Evolutionary conservation across 2,329 filamentous ascomycete genomes (phyloP).

Genomic region (Talaromyces verruculosus): DNA sequence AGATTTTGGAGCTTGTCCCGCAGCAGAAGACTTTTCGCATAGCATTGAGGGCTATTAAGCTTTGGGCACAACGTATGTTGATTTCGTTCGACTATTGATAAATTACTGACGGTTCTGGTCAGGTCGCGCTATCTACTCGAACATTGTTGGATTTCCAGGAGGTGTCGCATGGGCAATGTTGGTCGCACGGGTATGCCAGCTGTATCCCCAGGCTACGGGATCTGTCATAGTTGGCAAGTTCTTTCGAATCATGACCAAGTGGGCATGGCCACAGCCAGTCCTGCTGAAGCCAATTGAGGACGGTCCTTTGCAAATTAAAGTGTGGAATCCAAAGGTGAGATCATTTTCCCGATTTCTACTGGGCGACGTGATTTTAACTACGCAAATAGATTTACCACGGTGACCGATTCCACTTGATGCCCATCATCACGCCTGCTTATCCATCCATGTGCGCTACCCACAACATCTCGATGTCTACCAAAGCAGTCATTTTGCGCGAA

Average conservation of each 20-base stretch:
- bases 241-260: conserved; percentile 85
- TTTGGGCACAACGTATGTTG: conserved; percentile 77
- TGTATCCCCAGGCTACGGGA: conserved; percentile 89
- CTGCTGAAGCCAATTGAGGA: conserved; percentile 84
- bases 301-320: conserved; percentile 74
- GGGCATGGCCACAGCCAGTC: conserved; percentile 94
- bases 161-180: conserved; percentile 99
- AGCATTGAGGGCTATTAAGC: conserved; percentile 86
- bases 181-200: conserved; percentile 89
- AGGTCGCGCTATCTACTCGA: conserved; percentile 86
- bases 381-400: conserved; percentile 68
- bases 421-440: conserved; percentile 95
- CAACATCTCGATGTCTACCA: conserved; percentile 85
- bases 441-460: conserved; percentile 98
- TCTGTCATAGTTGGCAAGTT: conserved; percentile 91
- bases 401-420: conserved; percentile 89
- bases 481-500: conserved; percentile 79
- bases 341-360: background rate
- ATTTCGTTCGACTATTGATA: background rate
- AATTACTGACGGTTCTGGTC: conserved; percentile 22
- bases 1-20: conserved; percentile 84
- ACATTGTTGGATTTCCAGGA: conserved; percentile 93
- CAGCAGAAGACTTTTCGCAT: conserved; percentile 86
- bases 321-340: conserved; percentile 90
- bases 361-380: background rate